Base-by-base conservation (phyloP, 1,284 basidiomycete genomes). In the Xerocomus minutiporus region DNA sequence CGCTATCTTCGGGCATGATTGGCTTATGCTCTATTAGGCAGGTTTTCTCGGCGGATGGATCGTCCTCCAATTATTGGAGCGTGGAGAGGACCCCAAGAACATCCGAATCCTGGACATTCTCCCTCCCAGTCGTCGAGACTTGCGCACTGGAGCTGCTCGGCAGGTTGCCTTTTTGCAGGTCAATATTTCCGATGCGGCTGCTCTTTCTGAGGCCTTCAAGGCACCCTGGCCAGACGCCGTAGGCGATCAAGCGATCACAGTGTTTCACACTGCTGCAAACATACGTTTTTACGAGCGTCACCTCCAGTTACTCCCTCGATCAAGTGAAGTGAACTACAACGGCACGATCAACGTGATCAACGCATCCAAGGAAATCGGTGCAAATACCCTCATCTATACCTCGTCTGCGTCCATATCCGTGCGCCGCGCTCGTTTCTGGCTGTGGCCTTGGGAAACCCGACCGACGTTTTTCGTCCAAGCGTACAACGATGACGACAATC, bases 11-110 rank as follows among this genome's bases (percentile, higher is more conserved):
- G 32, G 20, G 3, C 4, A 38, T 15, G 13, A 11, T 50, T 41
- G 5, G 39, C 52, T 46, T 32, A 61, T 41, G 44, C 6, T 15
- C 48, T 41, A 29, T 17, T 54, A 88, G 83, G 80, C 81, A 2
- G 86, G 86, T 0, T 87, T 88, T 54, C 64, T 88, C 6, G 87
- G 87, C 9, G 84, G 84, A 12, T 90, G 87, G 87, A 82, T 90
- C 38, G 81, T 85, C 4, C 69, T 80, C 0, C 81, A 86, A 48
- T 72, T 90, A 2, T 57, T 89, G 8, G 71, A 80, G 42, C 78
- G 87, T 2, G 87, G 87, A 0, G 87, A 90, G 65, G 75, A 86
- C 54, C 81, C 84, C 0, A 72, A 70, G 44, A 72, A 70, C 12
- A 87, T 89, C 29, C 75, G 86, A n/a, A 70, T 90, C 4, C 58